Evolutionary conservation across 73 alveolate genomes (phyloP).

Genomic region (Blepharisma stoltei): DNA sequence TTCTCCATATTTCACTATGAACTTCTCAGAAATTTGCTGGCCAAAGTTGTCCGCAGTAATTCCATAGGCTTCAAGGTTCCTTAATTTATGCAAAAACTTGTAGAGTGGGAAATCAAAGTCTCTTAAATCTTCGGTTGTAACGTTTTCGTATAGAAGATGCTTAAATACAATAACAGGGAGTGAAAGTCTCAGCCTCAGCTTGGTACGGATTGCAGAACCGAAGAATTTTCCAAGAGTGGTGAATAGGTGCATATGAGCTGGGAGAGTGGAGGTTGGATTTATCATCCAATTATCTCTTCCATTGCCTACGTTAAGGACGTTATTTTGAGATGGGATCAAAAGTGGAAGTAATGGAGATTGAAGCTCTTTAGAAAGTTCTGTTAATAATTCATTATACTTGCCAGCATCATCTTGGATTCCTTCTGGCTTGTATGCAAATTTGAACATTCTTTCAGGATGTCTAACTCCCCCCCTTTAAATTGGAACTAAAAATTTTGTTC

Average conservation of each 20-base stretch:
- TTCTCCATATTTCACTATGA: conserved; percentile 71
- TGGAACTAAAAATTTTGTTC: too few relatives aligned
- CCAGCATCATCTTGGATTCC: conserved; percentile 83
- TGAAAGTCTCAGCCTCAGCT: conserved; percentile 67
- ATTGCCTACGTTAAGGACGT: conserved; percentile 69
- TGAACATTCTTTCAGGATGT: conserved; percentile 45
- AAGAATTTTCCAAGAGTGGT: conserved; percentile 74
- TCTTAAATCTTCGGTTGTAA: conserved; percentile 59
- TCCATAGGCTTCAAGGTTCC: conserved; percentile 40
- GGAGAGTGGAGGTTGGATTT: conserved; percentile 73
- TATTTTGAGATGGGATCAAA: conserved; percentile 77
- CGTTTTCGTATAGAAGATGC: conserved; percentile 61
- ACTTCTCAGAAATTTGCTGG: conserved; percentile 37
- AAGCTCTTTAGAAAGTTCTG: conserved; percentile 70
- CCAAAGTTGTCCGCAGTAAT: conserved; percentile 34
- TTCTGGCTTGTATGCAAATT: conserved; percentile 71
- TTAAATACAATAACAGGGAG: conserved; percentile 85
- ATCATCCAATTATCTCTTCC: conserved; percentile 83
- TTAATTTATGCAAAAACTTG: conserved; percentile 59
- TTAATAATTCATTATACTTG: conserved; percentile 70
- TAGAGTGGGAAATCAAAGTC: conserved; percentile 65
- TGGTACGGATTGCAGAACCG: conserved; percentile 76
- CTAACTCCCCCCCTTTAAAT: too few relatives aligned
- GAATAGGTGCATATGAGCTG: conserved; percentile 66
- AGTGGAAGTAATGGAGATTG: conserved; percentile 70